Conservation (phyloP, 768 basidiomycete species). For the Royoungia palumana region DNA sequence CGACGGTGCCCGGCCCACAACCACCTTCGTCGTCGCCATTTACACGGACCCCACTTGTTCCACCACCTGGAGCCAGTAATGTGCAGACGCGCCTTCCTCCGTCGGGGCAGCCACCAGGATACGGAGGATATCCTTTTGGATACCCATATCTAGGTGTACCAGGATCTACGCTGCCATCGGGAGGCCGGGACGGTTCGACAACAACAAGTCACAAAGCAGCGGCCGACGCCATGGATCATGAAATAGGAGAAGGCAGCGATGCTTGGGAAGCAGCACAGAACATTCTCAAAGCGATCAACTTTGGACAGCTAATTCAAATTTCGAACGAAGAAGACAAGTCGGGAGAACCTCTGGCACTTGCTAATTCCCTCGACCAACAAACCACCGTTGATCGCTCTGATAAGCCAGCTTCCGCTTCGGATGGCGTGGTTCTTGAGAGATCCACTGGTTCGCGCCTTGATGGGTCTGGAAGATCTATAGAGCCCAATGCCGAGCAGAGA, state of each 20-base stretch:
- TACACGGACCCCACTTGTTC: constrained; percentile 50
- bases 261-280: constrained; percentile 78
- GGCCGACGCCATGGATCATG: constrained; percentile 21
- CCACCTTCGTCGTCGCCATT: constrained; percentile 48
- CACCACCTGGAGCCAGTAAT: constrained; percentile 28
- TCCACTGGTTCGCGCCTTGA: constrained; percentile 4
- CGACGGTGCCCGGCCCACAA: constrained; percentile 29
- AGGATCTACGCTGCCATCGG: not conserved
- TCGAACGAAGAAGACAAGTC: constrained; percentile 27
- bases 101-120: constrained; percentile 32
- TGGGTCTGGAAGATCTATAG: constrained; percentile 13
- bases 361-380: constrained; percentile 1
- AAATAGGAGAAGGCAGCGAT: constrained; percentile 46
- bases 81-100: constrained; percentile 36
- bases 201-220: constrained; percentile 15
- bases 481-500: constrained; percentile 44
- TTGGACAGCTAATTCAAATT: constrained; percentile 49
- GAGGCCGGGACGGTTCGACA: constrained; percentile 1
- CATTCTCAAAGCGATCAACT: constrained; percentile 75
- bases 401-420: constrained; percentile 2
- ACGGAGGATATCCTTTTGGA: constrained; percentile 38
- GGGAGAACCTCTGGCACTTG: constrained; percentile 10
- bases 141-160: constrained; percentile 32
- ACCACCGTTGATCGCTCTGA: constrained; percentile 1
- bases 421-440: not conserved